Evolutionary conservation across 768 basidiomycete species (phyloP), one percentile per base, ranked within the genome.

Genomic region (Hericium alpestre): DNA sequence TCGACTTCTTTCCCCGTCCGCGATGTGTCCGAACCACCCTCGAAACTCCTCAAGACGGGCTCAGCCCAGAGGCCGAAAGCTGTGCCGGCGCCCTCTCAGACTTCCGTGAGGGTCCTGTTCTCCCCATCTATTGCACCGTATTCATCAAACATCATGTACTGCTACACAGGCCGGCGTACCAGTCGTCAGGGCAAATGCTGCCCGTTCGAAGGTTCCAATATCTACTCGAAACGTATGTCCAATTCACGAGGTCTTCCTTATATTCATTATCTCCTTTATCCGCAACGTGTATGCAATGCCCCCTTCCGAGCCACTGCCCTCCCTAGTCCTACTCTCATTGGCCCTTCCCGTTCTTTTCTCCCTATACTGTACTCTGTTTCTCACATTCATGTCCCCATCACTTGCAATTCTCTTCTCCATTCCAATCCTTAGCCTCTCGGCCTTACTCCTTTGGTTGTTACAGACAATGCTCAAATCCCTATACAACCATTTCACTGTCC

Each of bases 381-480:
- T 51, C 49, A 23, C 49, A 23, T 51, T 51, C 27, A 37, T 51
- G 22, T 51, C 27, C 54, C 54, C 41, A 13, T 20, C 32, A 48
- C 22, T 55, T 27, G 11, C n/a, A 37, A 27, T 54, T 47, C 48
- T 41, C 47, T 18, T 53, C 37, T 53, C 43, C 20, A 48, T 56
- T 38, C 47, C 27, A 2, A 39, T 43, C 13, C 54, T 54, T 22
- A 22, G 46, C 23, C 13, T 46, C 12, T 32, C 32, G 8, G 9
- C 9, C 32, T 32, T 32, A 32, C 41, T 54, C 15, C 38, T 22
- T 12, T 59, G 22, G 53, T 15, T 51, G 22, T 15, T 51, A 20
- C 55, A 90, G 84, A 76, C 82, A 1, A 81, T 91, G 86, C 73
- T 93, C 59, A 86, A 86, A 68, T 77, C 73, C 0, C 71, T 93